Evolutionary conservation across 768 basidiomycete genomes (phyloP).

Genomic region (Mycena vulgaris): DNA sequence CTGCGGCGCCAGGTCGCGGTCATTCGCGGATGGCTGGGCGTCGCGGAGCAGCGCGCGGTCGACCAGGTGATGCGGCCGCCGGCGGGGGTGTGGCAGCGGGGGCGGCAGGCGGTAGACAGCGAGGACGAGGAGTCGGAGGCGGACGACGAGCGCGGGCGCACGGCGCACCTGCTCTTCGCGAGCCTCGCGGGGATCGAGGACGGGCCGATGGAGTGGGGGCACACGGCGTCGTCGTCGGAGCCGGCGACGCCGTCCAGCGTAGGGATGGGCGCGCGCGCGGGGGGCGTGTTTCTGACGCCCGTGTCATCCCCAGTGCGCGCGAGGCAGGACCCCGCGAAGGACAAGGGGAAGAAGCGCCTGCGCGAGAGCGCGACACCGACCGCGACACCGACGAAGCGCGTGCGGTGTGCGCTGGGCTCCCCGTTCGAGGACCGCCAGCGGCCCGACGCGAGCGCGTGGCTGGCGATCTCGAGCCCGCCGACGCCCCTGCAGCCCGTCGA

Average conservation of each 20-base stretch:
- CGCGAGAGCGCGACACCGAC: constrained; percentile 1
- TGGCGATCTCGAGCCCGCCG: constrained; percentile 21
- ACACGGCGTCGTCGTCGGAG: constrained; percentile 42
- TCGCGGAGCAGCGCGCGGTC: constrained; percentile 51
- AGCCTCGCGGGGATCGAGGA: constrained; percentile 50
- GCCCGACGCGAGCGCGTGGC: constrained; percentile 22
- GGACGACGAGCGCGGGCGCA: constrained; percentile 66
- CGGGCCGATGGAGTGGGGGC: constrained; percentile 45
- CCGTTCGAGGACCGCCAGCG: constrained; percentile 36
- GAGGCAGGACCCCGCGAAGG: neutral
- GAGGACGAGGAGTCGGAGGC: constrained; percentile 62
- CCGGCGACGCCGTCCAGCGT: constrained; percentile 14
- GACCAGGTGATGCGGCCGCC: constrained; percentile 45
- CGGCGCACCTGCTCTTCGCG: constrained; percentile 72
- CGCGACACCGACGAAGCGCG: neutral
- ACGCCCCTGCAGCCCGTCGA: constrained; percentile 24
- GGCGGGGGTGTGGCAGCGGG: constrained; percentile 47
- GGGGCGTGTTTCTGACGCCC: constrained; percentile 31
- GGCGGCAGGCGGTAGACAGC: constrained; percentile 43
- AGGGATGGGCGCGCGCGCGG: constrained; percentile 3
- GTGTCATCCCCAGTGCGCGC: constrained; percentile 15
- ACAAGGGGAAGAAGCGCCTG: constrained; percentile 28
- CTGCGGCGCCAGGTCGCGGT: constrained; percentile 59
- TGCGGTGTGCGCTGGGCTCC: neutral
- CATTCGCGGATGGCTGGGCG: constrained; percentile 61